A percentile compares a stretch with the other conserved stretches of the same genome.
phyloP scores from a whole-genome alignment of 805 yeast genomes.

The Grigorovia jiainica region DNA sequence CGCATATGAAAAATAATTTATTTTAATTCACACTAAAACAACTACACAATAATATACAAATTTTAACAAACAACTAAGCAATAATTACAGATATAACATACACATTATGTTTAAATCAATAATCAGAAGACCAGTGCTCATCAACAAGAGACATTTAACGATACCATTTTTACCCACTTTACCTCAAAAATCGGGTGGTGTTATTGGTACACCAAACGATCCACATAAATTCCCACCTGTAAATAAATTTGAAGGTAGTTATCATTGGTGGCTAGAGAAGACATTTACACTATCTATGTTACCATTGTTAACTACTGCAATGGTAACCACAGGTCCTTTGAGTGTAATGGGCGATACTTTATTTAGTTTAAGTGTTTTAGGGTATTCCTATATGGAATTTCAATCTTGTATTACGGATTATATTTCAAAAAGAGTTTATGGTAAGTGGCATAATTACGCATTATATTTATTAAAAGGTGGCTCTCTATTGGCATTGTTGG shows the following conservation, averaged over 20 bases:
- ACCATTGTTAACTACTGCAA: conserved; percentile 70
- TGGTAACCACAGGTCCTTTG: conserved; percentile 56
- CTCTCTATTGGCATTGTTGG: conserved; percentile 59
- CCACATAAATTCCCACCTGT: conserved; percentile 62
- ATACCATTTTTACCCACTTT: conserved; percentile 46
- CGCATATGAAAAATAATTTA: background rate
- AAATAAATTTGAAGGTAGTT: conserved; percentile 64
- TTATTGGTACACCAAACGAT: conserved; percentile 90
- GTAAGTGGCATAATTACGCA: conserved; percentile 62
- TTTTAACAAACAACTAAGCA: too few species aligned
- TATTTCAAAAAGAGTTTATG: conserved; percentile 80
- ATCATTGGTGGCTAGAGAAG: conserved; percentile 91
- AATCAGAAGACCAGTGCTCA: background rate
- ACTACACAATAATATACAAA: too few species aligned
- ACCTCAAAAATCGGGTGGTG: conserved; percentile 82
- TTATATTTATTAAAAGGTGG: conserved; percentile 63
- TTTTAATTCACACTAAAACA: background rate
- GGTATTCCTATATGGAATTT: conserved; percentile 81
- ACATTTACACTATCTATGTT: conserved; percentile 57
- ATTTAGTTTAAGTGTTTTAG: conserved; percentile 53
- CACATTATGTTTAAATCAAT: background rate
- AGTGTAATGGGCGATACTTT: conserved; percentile 65
- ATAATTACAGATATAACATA: background rate
- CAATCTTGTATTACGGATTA: conserved; percentile 91
- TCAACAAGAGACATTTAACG: conserved; percentile 27